Evolutionary conservation across 2,329 filamentous ascomycete genomes (phyloP).

Genomic region (Aspergillus versicolor): DNA sequence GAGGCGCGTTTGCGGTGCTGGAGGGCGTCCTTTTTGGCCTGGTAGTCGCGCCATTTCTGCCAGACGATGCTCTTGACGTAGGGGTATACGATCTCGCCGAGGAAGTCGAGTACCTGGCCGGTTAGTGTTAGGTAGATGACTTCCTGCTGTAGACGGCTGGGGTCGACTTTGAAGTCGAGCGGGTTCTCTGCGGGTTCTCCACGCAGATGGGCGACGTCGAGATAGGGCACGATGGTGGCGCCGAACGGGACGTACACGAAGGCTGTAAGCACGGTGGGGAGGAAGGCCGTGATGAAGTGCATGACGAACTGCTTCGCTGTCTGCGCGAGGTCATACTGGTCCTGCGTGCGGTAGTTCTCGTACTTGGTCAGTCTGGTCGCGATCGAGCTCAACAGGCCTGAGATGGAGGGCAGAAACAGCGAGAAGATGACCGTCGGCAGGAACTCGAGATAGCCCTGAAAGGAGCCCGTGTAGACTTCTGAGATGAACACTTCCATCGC

Average conservation of each 20-base stretch:
- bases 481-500: slow-evolving; percentile 94
- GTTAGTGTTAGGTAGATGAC: slow-evolving; percentile 97
- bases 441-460: slow-evolving; percentile 82
- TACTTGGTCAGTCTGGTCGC: slow-evolving; percentile 75
- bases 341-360: slow-evolving; percentile 90
- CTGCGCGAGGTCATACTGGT: slow-evolving; percentile 78
- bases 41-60: slow-evolving; percentile 60
- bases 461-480: slow-evolving; percentile 85
- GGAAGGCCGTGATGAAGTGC: slow-evolving; percentile 95
- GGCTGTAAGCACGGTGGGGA: slow-evolving; percentile 86
- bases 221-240: slow-evolving; percentile 75
- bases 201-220: slow-evolving; percentile 75
- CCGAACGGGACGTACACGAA: slow-evolving; percentile 96
- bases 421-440: slow-evolving; percentile 87
- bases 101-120: slow-evolving; percentile 84
- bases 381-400: slow-evolving; percentile 69
- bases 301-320: slow-evolving; percentile 93
- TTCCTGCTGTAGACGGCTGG: slow-evolving; percentile 78
- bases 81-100: slow-evolving; percentile 80
- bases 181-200: slow-evolving; percentile 34
- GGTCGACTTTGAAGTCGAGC: slow-evolving; percentile 75
- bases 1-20: slow-evolving; percentile 31
- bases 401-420: slow-evolving; percentile 74
- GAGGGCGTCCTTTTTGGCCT: slow-evolving; percentile 29
- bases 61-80: slow-evolving; percentile 77